Percentiles rank a stretch among this genome's conserved stretches.
phyloP scores from a whole-genome alignment of 306 rosid genomes.

The Sphenostylis stenocarpa region DNA sequence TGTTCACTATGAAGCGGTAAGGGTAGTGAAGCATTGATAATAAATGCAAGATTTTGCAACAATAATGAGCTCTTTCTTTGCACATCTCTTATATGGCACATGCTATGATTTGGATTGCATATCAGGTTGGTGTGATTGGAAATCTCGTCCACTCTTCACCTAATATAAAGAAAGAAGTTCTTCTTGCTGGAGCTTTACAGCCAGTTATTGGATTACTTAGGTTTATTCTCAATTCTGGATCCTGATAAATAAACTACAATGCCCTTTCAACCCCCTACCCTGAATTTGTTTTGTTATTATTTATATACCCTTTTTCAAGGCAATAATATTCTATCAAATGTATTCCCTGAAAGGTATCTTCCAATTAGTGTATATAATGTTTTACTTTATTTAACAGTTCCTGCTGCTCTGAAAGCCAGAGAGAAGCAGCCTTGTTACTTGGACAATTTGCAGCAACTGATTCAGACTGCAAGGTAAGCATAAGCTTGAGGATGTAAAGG shows the following conservation, averaged over 20 bases:
- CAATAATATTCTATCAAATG: neutral
- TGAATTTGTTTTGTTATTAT: constrained; percentile 1
- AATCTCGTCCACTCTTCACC: constrained; percentile 98
- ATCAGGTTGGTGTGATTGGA: constrained; percentile 98
- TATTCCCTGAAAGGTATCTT: neutral
- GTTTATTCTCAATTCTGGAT: constrained; percentile 41
- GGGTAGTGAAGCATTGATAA: constrained; percentile 27
- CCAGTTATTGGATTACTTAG: constrained; percentile 97
- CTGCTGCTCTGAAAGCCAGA: constrained; percentile 95
- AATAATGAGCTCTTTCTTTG: constrained; percentile 13
- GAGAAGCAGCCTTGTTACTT: constrained; percentile 97
- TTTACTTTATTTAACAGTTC: constrained; percentile 58
- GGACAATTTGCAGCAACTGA: constrained; percentile 99
- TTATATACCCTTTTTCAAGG: neutral
- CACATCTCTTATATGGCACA: constrained; percentile 23
- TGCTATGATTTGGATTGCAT: constrained; percentile 42
- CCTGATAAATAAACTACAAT: constrained; percentile 15
- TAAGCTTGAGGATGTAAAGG: constrained; percentile 10
- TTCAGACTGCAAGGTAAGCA: constrained; percentile 90
- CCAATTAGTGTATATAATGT: constrained; percentile 26
- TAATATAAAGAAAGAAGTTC: constrained; percentile 92
- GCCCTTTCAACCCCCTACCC: neutral
- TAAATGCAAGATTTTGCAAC: constrained; percentile 22
- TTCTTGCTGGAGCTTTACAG: constrained; percentile 93
- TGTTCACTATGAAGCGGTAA: constrained; percentile 97